phyloP scores from a whole-genome alignment of 2,329 filamentous ascomycete genomes.

The Epichloe typhina region DNA sequence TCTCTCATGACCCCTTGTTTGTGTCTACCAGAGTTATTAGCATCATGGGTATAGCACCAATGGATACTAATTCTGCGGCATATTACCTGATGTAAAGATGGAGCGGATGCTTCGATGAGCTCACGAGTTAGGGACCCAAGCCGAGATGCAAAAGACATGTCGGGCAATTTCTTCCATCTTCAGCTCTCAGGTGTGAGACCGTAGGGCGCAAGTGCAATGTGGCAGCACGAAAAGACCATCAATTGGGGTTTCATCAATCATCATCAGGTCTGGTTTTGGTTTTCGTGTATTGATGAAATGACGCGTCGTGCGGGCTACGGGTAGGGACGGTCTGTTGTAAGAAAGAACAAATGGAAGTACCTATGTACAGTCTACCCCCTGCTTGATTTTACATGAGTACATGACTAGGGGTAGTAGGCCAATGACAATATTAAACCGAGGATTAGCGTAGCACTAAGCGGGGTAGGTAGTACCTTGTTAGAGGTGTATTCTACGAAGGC shows the following conservation, averaged over 20 bases:
- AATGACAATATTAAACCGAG: no score
- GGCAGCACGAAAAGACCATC: not conserved
- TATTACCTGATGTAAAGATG: constrained; percentile 38
- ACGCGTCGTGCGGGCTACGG: not conserved
- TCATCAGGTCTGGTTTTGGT: not conserved
- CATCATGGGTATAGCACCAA: not conserved
- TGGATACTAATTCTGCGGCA: not conserved
- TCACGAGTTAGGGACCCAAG: constrained; percentile 55
- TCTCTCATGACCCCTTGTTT: constrained; percentile 25
- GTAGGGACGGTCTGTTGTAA: no score
- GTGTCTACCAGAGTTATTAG: constrained; percentile 11
- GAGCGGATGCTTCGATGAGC: constrained; percentile 52
- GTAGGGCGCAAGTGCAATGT: not conserved
- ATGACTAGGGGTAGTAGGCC: no score
- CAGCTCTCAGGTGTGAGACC: not conserved
- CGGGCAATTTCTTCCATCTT: constrained; percentile 1
- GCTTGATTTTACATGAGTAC: no score
- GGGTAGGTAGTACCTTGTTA: no score
- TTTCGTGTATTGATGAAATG: not conserved
- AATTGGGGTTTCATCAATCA: not conserved
- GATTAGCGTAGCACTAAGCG: no score
- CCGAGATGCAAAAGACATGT: constrained; percentile 59
- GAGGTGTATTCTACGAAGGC: no score
- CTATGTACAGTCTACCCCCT: no score
- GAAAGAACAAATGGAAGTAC: no score